A percentile compares a stretch with the other conserved stretches of the same genome.
Conservation (phyloP, 1,139 yeast species). For the Diutina ranongensis region DNA sequence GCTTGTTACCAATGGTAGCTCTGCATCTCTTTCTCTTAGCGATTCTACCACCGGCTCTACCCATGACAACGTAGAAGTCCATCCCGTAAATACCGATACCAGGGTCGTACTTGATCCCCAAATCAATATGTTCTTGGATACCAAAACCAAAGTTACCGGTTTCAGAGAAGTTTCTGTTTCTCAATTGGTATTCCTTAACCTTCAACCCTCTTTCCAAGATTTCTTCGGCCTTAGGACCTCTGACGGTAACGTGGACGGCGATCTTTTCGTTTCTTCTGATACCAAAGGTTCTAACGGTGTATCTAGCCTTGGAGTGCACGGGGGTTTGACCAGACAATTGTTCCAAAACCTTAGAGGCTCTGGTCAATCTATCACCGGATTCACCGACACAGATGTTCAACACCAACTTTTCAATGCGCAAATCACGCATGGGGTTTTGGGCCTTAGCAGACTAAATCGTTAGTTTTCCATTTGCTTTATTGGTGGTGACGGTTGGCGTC, state of each 20-base stretch:
- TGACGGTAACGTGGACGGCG: slow-evolving; percentile 97
- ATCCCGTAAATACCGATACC: slow-evolving; percentile 99
- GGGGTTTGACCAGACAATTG: slow-evolving; percentile 99
- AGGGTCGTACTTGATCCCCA: slow-evolving; percentile 99
- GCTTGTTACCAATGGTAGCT: slow-evolving; percentile 83
- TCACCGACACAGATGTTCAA: slow-evolving; percentile 99
- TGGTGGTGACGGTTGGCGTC: background rate
- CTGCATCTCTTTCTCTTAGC: slow-evolving; percentile 98
- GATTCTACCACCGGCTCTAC: slow-evolving; percentile 99
- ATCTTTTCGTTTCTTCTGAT: slow-evolving; percentile 99
- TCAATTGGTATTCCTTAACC: slow-evolving; percentile 99
- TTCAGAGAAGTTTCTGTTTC: slow-evolving; percentile 86
- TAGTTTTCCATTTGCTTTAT: background rate
- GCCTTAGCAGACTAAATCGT: slow-evolving; percentile 10
- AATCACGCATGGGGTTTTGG: slow-evolving; percentile 84
- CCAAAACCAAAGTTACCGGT: slow-evolving; percentile 99
- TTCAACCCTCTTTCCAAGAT: slow-evolving; percentile 99
- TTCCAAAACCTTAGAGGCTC: slow-evolving; percentile 99
- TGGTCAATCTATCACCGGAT: slow-evolving; percentile 99
- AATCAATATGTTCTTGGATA: slow-evolving; percentile 98
- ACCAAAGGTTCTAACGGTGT: slow-evolving; percentile 99
- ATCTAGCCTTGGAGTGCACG: slow-evolving; percentile 99
- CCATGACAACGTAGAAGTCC: slow-evolving; percentile 99
- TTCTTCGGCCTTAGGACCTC: slow-evolving; percentile 99
- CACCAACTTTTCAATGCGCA: slow-evolving; percentile 98